Conservation (phyloP, 176 grass and related monocot genomes). For the Oropetium thomaeum region DNA sequence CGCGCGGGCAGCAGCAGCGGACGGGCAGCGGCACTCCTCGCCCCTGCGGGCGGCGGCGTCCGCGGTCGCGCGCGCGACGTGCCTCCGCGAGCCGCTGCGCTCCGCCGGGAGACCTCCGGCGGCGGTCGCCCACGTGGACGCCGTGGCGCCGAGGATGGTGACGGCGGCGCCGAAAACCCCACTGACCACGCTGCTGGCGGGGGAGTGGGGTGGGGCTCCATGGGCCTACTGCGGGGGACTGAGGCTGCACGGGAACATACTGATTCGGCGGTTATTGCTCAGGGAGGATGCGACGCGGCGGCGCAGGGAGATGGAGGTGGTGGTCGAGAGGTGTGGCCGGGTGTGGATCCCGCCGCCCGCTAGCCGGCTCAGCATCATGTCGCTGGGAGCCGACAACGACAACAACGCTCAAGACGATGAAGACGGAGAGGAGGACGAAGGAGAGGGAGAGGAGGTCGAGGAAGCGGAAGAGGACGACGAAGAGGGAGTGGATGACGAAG, state of each 20-base stretch:
- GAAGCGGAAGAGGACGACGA: too few species aligned
- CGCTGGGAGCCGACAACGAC: constrained; percentile 12
- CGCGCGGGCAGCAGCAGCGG: neutral
- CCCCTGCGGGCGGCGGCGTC: constrained; percentile 38
- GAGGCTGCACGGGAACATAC: constrained; percentile 26
- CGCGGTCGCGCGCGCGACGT: constrained; percentile 41
- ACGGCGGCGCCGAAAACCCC: too few species aligned
- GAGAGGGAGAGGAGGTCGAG: too few species aligned
- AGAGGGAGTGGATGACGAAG: too few species aligned
- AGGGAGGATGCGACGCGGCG: constrained; percentile 44
- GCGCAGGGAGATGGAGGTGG: constrained; percentile 36
- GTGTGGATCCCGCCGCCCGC: constrained; percentile 39
- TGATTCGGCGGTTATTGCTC: constrained; percentile 47
- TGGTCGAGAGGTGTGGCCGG: constrained; percentile 8
- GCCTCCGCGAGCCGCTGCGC: constrained; percentile 48
- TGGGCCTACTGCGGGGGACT: constrained; percentile 34
- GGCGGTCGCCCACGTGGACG: constrained; percentile 28
- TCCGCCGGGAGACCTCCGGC: constrained; percentile 46
- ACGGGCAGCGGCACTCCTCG: constrained; percentile 5
- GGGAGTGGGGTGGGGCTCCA: constrained; percentile 12
- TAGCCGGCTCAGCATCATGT: constrained; percentile 65
- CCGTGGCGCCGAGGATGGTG: constrained; percentile 20
- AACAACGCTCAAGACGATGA: neutral
- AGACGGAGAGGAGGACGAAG: neutral
- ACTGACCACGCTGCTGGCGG: neutral